A percentile compares a stretch with the other conserved stretches of the same genome.
These are phyloP conservation scores for Chaetomiaceae sp. DNA, from an alignment of 2,329 filamentous ascomycete genomes.

Conservation along the genomic window DNA sequence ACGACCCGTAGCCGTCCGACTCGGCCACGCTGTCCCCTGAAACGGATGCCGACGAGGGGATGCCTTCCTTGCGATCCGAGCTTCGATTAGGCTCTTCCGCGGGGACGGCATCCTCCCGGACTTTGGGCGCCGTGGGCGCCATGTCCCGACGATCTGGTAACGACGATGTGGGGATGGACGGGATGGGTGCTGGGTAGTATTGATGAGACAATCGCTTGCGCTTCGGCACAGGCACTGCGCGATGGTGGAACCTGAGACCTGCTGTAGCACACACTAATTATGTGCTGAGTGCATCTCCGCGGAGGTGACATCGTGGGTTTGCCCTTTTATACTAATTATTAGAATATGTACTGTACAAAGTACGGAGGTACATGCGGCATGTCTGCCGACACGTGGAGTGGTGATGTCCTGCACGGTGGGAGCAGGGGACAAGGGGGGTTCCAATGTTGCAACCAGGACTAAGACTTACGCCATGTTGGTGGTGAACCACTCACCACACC, in stretches of 20 bases:
- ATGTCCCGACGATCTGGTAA: background rate
- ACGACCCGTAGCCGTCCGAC: background rate
- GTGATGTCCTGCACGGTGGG: no score
- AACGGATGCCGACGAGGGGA: background rate
- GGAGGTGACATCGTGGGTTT: background rate
- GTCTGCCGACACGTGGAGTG: no score
- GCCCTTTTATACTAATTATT: background rate
- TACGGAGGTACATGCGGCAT: no score
- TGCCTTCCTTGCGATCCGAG: background rate
- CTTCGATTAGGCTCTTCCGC: no score
- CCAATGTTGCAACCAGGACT: background rate
- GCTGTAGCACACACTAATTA: background rate
- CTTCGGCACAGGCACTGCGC: no score
- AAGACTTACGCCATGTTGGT: background rate
- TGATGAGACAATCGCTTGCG: no score
- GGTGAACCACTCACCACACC: background rate
- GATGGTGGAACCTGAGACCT: no score
- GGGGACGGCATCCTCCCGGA: background rate
- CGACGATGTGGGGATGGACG: no score
- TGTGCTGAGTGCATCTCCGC: background rate
- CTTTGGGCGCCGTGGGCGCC: no score
- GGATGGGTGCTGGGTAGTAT: no score
- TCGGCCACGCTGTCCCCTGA: background rate
- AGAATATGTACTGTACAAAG: no score
- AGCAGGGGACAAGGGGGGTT: background rate